These are phyloP conservation scores for Mortierella claussenii DNA, from an alignment of 192 early-diverging fungal genomes.

Conservation along the genomic window DNA sequence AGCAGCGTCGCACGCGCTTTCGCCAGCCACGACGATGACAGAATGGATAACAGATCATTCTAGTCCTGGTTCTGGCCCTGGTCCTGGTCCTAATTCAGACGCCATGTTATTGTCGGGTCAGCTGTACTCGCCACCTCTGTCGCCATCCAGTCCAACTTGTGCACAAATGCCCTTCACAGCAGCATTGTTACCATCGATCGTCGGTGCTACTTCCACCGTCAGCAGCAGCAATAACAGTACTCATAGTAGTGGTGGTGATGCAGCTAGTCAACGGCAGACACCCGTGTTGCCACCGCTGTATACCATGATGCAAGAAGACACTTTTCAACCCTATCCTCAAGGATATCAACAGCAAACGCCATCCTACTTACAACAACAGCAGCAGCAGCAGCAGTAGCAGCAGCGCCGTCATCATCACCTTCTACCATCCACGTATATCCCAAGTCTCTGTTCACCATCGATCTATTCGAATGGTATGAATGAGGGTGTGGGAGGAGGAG, in stretches of 20 bases:
- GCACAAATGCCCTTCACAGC: not conserved
- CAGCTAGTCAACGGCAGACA: not conserved
- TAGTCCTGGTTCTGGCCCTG: not conserved
- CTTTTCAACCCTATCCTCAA: not conserved
- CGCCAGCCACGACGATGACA: no score
- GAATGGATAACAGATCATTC: not conserved
- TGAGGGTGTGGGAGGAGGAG: no score
- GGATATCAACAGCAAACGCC: not conserved
- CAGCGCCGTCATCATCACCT: not conserved
- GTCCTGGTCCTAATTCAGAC: not conserved
- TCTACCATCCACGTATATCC: no score
- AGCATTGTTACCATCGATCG: not conserved
- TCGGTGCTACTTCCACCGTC: not conserved
- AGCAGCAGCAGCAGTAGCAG: not conserved
- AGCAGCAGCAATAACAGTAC: not conserved
- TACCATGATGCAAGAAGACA: constrained; percentile 2
- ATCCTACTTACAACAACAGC: constrained; percentile 1
- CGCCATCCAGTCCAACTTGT: constrained; percentile 7
- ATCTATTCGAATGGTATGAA: no score
- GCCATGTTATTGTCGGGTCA: not conserved
- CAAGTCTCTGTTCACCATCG: not conserved
- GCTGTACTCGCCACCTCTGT: constrained; percentile 19
- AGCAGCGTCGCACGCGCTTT: no score
- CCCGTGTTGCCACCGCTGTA: not conserved
- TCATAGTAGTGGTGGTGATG: not conserved